These are phyloP conservation scores for Ogataea polymorpha DNA, from an alignment of 805 yeast species.

Conservation along the genomic window DNA sequence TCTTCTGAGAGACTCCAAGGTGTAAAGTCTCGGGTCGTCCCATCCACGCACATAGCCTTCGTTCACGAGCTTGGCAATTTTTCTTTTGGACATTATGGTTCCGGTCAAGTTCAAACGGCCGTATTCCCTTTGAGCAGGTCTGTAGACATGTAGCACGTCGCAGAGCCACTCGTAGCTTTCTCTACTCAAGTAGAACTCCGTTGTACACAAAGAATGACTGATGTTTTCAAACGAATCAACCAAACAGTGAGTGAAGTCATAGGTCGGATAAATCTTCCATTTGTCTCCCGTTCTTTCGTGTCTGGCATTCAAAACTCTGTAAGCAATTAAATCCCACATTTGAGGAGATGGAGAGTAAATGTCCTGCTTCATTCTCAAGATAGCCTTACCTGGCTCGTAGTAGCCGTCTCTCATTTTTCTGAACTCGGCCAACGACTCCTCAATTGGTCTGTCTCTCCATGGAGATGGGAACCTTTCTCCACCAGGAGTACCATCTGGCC, in stretches of 20 bases:
- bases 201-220: constrained; percentile 92
- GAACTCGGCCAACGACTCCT: constrained; percentile 75
- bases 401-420: constrained; percentile 89
- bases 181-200: constrained; percentile 88
- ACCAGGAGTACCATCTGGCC: constrained; percentile 89
- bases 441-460: constrained; percentile 68
- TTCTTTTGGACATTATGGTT: constrained; percentile 90
- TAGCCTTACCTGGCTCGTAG: constrained; percentile 88
- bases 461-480: constrained; percentile 85
- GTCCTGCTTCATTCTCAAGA: constrained; percentile 96
- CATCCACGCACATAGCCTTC: constrained; percentile 85
- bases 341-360: constrained; percentile 89
- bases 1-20: constrained; percentile 90
- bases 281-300: constrained; percentile 96
- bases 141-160: constrained; percentile 88
- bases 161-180: constrained; percentile 98
- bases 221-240: constrained; percentile 97
- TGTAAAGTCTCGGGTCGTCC: constrained; percentile 97
- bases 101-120: constrained; percentile 96
- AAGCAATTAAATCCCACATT: constrained; percentile 99
- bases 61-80: constrained; percentile 87
- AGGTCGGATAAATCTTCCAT: constrained; percentile 98
- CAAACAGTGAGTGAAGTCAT: constrained; percentile 98
- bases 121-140: constrained; percentile 98
- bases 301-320: constrained; percentile 85